These are phyloP conservation scores for Acacia melanoxylon DNA, from an alignment of 306 rosid species.

Conservation along the genomic window DNA sequence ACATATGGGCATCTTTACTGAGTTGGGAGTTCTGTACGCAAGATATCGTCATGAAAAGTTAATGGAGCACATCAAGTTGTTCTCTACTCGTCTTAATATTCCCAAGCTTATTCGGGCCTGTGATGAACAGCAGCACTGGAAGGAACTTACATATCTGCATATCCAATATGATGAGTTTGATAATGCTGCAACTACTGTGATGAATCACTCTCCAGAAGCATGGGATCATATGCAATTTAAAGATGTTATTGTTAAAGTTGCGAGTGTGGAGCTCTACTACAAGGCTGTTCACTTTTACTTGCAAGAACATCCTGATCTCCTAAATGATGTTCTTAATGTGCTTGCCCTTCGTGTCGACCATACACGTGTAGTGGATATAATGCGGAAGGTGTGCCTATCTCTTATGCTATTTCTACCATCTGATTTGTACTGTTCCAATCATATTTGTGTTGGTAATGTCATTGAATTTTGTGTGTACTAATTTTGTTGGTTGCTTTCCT, in stretches of 20 bases:
- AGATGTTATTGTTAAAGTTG: constrained; percentile 90
- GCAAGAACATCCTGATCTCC: constrained; percentile 93
- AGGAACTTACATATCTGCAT: constrained; percentile 83
- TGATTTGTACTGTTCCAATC: neutral
- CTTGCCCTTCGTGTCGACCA: constrained; percentile 96
- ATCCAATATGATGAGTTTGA: constrained; percentile 96
- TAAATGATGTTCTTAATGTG: constrained; percentile 89
- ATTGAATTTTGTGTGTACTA: constrained; percentile 11
- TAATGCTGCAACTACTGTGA: constrained; percentile 91
- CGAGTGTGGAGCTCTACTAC: constrained; percentile 91
- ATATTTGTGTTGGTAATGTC: constrained; percentile 15
- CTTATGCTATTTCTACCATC: neutral
- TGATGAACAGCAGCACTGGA: constrained; percentile 97
- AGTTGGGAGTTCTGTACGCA: constrained; percentile 93
- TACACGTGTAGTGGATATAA: constrained; percentile 92
- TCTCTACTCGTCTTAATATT: constrained; percentile 88
- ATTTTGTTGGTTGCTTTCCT: constrained; percentile 14
- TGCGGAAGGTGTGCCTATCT: constrained; percentile 70
- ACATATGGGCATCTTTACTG: constrained; percentile 96
- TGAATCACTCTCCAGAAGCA: constrained; percentile 98
- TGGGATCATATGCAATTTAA: constrained; percentile 99
- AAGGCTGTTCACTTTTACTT: constrained; percentile 97
- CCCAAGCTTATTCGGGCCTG: constrained; percentile 98
- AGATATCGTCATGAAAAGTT: constrained; percentile 92
- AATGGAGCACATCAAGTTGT: constrained; percentile 94